Conservation (phyloP, 1,139 yeast species). For the Pichia sp. region DNA sequence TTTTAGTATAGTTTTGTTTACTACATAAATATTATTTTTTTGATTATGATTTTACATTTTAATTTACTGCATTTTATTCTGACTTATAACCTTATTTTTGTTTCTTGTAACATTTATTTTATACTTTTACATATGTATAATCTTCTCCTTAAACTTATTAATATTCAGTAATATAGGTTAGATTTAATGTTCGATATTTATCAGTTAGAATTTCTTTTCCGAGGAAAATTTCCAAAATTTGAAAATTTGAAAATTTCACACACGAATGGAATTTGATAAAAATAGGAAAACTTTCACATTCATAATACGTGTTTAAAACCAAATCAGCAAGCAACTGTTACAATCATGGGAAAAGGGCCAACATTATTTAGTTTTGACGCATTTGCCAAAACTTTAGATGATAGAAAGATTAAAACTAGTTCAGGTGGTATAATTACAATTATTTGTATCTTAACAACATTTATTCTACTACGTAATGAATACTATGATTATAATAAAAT, state of each 20-base stretch:
- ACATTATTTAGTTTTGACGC: constrained; percentile 71
- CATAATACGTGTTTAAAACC: background rate
- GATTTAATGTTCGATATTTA: no score
- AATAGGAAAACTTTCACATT: background rate
- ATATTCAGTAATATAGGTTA: no score
- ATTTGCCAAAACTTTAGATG: constrained; percentile 90
- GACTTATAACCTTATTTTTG: background rate
- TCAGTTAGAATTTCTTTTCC: background rate
- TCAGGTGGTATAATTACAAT: constrained; percentile 87
- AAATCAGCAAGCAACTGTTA: background rate
- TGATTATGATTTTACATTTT: no score
- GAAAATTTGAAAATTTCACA: background rate
- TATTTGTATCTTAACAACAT: constrained; percentile 55
- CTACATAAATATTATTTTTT: background rate
- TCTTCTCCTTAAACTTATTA: no score
- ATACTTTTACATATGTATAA: no score
- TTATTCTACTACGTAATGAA: constrained; percentile 64
- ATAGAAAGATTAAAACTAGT: constrained; percentile 79
- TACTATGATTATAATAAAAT: constrained; percentile 66
- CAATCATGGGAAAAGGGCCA: constrained; percentile 34
- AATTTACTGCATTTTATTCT: background rate
- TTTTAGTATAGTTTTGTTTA: background rate
- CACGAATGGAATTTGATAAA: background rate
- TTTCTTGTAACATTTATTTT: no score
- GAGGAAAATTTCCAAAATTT: background rate